Evolutionary conservation across 495 filamentous ascomycete species (phyloP), one percentile per base, ranked within the genome.

Genomic region (Aspergillus haitiensis): DNA sequence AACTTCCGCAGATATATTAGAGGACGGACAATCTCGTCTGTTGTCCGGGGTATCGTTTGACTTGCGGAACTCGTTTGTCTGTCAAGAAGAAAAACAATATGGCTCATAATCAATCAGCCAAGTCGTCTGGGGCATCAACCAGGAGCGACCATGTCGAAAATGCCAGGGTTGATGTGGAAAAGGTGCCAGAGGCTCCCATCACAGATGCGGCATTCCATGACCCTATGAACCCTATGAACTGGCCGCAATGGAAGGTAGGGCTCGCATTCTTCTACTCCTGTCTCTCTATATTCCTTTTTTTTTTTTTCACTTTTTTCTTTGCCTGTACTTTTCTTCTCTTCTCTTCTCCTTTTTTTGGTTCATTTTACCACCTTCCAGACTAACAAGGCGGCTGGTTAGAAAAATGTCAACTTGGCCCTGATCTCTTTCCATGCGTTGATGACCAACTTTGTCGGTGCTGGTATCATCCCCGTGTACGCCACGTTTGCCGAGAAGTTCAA

Each of bases 231-330:
- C 76, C 76, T 21, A 70, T 69, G 39, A 77, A 79, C 54, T 78
- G 76, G 76, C 64, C 72, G 13, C 36, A 37, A 27, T 77, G 74
- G 75, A 76, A 77, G 70, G 73, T 74, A 61, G 52, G 32, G 36
- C 21, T 27, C 21, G 21, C 21, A 27, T 27, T 27, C 21, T 27
- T 27, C 21, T n/a, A n/a, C n/a, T n/a, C n/a, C n/a, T n/a, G n/a
- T n/a, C 21, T 27, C 21, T 27, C 3, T 27, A 1, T 27, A 1
- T 27, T 27, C 3, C 21, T 27, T 27, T 27, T 3, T 27, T 27
- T 27, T 27, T 27, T 27, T 27, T 27, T 27, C 21, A 1, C 3
- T 27, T 3, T 27, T 27, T 27, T 27, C 3, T 27, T 27, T 27
- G 1, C 21, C n/a, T n/a, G n/a, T n/a, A n/a, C n/a, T n/a, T 27